These are phyloP conservation scores for Akebia trifoliata DNA, from an alignment of 164 flowering plant genomes.

Conservation along the genomic window DNA sequence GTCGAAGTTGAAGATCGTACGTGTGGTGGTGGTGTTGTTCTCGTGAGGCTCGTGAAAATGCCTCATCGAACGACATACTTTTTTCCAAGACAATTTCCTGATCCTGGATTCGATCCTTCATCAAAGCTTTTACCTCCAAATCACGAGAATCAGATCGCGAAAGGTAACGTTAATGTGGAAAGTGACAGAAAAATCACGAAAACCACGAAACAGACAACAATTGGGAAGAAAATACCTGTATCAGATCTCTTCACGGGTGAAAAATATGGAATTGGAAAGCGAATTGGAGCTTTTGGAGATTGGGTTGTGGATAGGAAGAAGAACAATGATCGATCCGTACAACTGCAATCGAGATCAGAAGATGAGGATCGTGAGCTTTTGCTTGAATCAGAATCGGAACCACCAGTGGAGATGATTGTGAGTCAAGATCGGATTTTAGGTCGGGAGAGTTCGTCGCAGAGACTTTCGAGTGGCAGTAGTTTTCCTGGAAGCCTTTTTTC, in stretches of 20 bases:
- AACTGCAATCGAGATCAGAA: conserved; percentile 22
- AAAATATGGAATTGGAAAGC: conserved; percentile 28
- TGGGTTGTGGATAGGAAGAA: conserved; percentile 43
- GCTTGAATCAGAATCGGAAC: conserved; percentile 20
- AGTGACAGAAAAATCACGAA: conserved; percentile 20
- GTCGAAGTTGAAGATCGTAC: not conserved
- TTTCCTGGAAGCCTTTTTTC: conserved; percentile 73
- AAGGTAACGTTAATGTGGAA: conserved; percentile 24
- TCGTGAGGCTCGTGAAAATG: conserved; percentile 33
- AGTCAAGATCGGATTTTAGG: conserved; percentile 25
- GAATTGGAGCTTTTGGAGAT: conserved; percentile 35
- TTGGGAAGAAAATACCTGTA: conserved; percentile 11
- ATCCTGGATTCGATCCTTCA: conserved; percentile 30
- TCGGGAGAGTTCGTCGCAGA: conserved; percentile 43
- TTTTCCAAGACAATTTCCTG: conserved; percentile 72
- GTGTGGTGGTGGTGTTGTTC: not conserved
- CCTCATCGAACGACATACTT: conserved; percentile 75
- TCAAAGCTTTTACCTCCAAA: conserved; percentile 24
- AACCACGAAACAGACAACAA: not conserved
- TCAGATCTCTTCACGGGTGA: conserved; percentile 41
- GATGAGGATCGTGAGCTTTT: conserved; percentile 34
- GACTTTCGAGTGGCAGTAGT: conserved; percentile 63
- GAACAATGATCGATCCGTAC: conserved; percentile 23
- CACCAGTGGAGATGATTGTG: conserved; percentile 18
- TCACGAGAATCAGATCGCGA: conserved; percentile 53